Evolutionary conservation across 2,329 filamentous ascomycete species (phyloP).

Genomic region (Paecilomyces dactylethromorphus): DNA sequence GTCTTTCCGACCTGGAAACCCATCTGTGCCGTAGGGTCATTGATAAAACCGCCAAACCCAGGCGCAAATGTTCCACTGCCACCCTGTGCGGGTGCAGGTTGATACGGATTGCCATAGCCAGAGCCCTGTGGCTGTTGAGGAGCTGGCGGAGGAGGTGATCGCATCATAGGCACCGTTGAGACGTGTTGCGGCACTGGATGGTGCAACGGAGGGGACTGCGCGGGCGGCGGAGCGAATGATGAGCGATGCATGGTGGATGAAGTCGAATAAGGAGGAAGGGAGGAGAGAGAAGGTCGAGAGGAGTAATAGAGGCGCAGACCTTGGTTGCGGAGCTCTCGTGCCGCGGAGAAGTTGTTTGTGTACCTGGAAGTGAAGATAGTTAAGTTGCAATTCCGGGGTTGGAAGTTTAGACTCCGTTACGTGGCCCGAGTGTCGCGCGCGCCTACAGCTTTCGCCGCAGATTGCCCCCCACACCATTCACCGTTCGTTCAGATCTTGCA

Average conservation of each 20-base stretch:
- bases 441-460: neutral
- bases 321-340: neutral
- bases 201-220: conserved; percentile 83
- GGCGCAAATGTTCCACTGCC: conserved; percentile 39
- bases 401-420: conserved; percentile 1
- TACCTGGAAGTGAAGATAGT: neutral
- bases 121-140: conserved; percentile 61
- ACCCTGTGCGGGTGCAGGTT: conserved; percentile 37
- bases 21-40: conserved; percentile 89
- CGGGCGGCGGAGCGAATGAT: conserved; percentile 67
- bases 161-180: conserved; percentile 92
- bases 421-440: conserved; percentile 2
- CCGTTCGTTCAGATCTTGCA: neutral
- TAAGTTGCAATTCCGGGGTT: conserved; percentile 1
- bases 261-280: conserved; percentile 1
- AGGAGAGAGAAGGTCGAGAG: neutral
- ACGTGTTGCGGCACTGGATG: conserved; percentile 98
- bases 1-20: conserved; percentile 90
- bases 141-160: conserved; percentile 77
- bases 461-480: neutral
- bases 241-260: conserved; percentile 70
- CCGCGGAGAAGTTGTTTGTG: neutral
- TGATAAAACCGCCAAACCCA: conserved; percentile 88
- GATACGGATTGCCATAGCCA: conserved; percentile 45
- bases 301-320: neutral